phyloP scores from a whole-genome alignment of 805 yeast genomes.

The Yarrowia alimentaria region DNA sequence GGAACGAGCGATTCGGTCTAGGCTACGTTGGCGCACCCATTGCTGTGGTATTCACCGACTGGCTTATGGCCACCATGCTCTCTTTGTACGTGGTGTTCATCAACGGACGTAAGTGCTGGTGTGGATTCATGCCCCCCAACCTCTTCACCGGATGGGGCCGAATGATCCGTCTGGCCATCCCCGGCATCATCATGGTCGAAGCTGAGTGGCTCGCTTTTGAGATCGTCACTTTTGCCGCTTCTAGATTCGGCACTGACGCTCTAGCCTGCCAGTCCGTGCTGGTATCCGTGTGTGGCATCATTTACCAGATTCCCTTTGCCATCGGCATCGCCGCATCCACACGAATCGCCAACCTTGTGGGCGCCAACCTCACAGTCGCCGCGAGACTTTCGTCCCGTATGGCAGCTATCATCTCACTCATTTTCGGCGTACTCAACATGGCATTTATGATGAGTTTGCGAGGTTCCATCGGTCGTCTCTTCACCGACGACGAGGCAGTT shows the following conservation, averaged over 20 bases:
- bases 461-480: slow-evolving; percentile 52
- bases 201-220: slow-evolving; percentile 75
- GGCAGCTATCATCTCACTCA: slow-evolving; percentile 43
- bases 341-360: slow-evolving; percentile 67
- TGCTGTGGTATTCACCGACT: slow-evolving; percentile 50
- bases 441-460: slow-evolving; percentile 49
- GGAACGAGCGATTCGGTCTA: slow-evolving; percentile 46
- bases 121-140: slow-evolving; percentile 34
- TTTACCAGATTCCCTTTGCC: slow-evolving; percentile 72
- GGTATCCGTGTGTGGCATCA: slow-evolving; percentile 59
- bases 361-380: slow-evolving; percentile 42
- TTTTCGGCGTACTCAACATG: slow-evolving; percentile 36
- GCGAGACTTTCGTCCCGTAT: slow-evolving; percentile 44
- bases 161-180: slow-evolving; percentile 57
- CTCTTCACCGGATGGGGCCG: slow-evolving; percentile 57
- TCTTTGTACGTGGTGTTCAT: slow-evolving; percentile 40
- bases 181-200: slow-evolving; percentile 69
- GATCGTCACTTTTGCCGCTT: slow-evolving; percentile 62
- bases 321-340: slow-evolving; percentile 68
- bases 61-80: slow-evolving; percentile 46
- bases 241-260: slow-evolving; percentile 63
- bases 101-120: slow-evolving; percentile 45
- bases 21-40: slow-evolving; percentile 58
- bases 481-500: slow-evolving; percentile 63
- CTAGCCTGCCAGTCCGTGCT: slow-evolving; percentile 72